Evolutionary conservation across 345 rosid species (phyloP).

Genomic region (Gossypium anomalum): DNA sequence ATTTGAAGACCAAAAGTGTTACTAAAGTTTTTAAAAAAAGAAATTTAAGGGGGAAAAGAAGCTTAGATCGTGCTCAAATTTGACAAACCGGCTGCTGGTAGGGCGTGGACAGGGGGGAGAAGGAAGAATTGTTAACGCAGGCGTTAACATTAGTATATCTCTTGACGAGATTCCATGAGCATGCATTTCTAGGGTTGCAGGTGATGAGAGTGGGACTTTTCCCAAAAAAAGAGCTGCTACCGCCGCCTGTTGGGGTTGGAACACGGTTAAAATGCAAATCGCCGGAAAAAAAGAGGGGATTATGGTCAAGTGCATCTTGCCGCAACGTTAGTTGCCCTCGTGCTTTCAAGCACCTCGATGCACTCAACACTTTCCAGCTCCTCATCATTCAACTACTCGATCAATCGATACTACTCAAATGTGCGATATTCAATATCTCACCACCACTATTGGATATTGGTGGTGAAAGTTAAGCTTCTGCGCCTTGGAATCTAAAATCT

Average conservation of each 20-base stretch:
- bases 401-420: not conserved
- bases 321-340: constrained; percentile 12
- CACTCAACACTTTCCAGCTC: constrained; percentile 19
- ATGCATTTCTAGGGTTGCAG: not conserved
- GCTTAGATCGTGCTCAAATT: not conserved
- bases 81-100: constrained; percentile 12
- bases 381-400: not conserved
- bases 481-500: too few species aligned
- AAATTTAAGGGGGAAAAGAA: not conserved
- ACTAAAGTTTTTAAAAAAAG: not conserved
- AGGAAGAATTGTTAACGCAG: constrained; percentile 32
- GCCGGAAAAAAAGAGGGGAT: not conserved
- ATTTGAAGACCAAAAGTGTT: not conserved
- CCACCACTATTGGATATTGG: not conserved
- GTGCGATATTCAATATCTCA: not conserved
- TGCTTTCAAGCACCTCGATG: constrained; percentile 22
- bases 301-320: not conserved
- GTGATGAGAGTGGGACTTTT: constrained; percentile 6
- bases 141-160: constrained; percentile 18
- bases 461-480: not conserved
- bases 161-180: constrained; percentile 16
- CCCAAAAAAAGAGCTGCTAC: constrained; percentile 15
- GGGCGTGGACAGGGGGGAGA: constrained; percentile 13
- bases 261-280: not conserved
- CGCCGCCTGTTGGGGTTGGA: not conserved